phyloP scores from a whole-genome alignment of 2,329 filamentous ascomycete genomes.

The Whalleya microplaca region DNA sequence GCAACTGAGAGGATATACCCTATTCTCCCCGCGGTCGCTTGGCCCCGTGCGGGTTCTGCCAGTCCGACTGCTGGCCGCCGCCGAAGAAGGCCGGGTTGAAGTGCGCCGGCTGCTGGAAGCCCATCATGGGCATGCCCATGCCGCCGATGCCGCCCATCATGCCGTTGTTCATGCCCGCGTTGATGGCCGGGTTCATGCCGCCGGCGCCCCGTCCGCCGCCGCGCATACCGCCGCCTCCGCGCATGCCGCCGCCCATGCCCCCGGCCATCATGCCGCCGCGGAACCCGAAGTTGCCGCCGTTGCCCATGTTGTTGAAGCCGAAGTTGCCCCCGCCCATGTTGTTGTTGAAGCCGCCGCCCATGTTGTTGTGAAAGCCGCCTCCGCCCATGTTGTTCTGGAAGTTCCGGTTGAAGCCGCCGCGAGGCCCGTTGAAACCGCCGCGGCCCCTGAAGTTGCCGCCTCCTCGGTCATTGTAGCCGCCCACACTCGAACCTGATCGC shows the following conservation, averaged over 20 bases:
- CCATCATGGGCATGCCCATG: slow-evolving; percentile 40
- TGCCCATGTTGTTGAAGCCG: slow-evolving; percentile 34
- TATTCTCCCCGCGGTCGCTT: slow-evolving; percentile 39
- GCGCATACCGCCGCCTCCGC: slow-evolving; percentile 37
- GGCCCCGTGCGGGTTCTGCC: slow-evolving; percentile 41
- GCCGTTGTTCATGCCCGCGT: slow-evolving; percentile 34
- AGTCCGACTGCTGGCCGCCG: slow-evolving; percentile 38
- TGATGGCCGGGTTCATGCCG: slow-evolving; percentile 35
- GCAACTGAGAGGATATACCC: not conserved
- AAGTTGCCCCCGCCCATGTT: slow-evolving; percentile 38
- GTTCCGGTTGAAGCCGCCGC: slow-evolving; percentile 39
- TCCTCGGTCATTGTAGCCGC: slow-evolving; percentile 51
- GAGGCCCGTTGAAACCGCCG: slow-evolving; percentile 36
- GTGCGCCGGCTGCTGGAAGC: slow-evolving; percentile 36
- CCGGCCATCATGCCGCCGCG: slow-evolving; percentile 40
- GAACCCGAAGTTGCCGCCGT: slow-evolving; percentile 35
- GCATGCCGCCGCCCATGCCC: slow-evolving; percentile 37
- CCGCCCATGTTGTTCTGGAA: slow-evolving; percentile 36
- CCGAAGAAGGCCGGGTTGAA: slow-evolving; percentile 41
- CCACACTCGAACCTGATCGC: slow-evolving; percentile 56
- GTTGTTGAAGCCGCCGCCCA: slow-evolving; percentile 35
- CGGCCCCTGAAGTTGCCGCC: slow-evolving; percentile 37
- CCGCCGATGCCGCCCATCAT: slow-evolving; percentile 38
- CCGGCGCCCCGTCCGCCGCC: slow-evolving; percentile 32
- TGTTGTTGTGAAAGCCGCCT: slow-evolving; percentile 36